Conservation (phyloP, 1,139 yeast genomes). For the Nakaseomyces delphensis region DNA sequence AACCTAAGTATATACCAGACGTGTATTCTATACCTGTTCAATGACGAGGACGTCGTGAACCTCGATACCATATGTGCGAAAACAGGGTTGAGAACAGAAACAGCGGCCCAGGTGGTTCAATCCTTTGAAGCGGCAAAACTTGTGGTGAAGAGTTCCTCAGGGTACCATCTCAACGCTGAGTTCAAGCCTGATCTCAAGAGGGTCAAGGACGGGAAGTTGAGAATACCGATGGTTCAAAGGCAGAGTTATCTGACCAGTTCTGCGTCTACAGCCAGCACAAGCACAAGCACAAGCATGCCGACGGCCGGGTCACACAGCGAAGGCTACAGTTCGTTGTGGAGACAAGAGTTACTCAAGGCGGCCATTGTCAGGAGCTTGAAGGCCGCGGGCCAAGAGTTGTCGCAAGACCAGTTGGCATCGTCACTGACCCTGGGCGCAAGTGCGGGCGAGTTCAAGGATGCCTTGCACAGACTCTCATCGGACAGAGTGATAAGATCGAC, state of each 20-base stretch:
- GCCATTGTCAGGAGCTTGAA: conserved; percentile 24
- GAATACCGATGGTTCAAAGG: conserved; percentile 12
- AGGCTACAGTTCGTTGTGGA: conserved; percentile 25
- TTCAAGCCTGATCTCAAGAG: conserved; percentile 19
- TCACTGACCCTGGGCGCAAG: conserved; percentile 21
- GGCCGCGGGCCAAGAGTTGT: conserved; percentile 5
- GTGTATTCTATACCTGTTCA: conserved; percentile 22
- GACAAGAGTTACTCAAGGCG: conserved; percentile 24
- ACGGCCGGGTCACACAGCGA: conserved; percentile 14
- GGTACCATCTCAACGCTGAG: conserved; percentile 14
- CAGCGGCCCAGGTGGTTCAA: conserved; percentile 14
- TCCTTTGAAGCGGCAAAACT: conserved; percentile 19
- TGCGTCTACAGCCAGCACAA: background rate
- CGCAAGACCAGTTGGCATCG: conserved; percentile 12
- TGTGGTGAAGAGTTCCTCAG: conserved; percentile 8
- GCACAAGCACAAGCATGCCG: too few species aligned
- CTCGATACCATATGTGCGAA: conserved; percentile 11
- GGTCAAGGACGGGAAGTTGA: conserved; percentile 18
- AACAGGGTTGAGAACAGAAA: conserved; percentile 10
- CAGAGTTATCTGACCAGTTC: background rate
- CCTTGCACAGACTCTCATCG: conserved; percentile 13
- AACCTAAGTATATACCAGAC: conserved; percentile 26
- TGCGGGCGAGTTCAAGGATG: conserved; percentile 29
- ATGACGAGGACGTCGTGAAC: conserved; percentile 14
- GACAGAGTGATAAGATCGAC: conserved; percentile 13